Conservation (phyloP, 2,329 filamentous ascomycete species). For the Fusarium paranaense region DNA sequence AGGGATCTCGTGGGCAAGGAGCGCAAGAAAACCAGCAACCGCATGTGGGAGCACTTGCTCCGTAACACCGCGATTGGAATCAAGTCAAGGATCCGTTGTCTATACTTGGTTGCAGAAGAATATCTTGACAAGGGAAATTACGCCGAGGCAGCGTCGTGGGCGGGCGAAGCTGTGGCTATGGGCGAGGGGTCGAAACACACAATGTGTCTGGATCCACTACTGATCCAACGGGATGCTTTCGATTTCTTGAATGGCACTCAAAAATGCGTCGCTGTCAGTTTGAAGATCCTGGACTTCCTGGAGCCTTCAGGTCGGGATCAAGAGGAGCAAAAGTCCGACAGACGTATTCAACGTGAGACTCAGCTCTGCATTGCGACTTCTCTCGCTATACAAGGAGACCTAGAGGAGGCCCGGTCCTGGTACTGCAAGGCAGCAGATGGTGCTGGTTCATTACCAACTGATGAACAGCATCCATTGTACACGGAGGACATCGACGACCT, state of each 20-base stretch:
- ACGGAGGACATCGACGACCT: background rate
- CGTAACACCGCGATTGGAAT: background rate
- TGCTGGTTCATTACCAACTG: background rate
- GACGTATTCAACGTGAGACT: background rate
- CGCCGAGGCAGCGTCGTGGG: background rate
- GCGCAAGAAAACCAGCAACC: background rate
- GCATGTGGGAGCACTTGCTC: background rate
- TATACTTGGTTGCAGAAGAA: rapidly evolving
- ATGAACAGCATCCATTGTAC: background rate
- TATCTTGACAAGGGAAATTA: background rate
- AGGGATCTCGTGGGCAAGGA: background rate
- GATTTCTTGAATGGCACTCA: background rate
- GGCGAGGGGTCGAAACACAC: background rate
- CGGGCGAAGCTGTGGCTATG: background rate
- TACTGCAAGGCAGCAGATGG: background rate
- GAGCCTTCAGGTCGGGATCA: background rate
- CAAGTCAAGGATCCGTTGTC: background rate
- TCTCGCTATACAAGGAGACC: background rate
- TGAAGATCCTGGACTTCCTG: background rate
- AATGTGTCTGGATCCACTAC: background rate
- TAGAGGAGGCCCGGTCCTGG: background rate
- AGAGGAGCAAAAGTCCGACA: background rate
- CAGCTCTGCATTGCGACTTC: background rate
- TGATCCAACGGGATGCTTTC: background rate
- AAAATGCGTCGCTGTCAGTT: background rate